Evolutionary conservation across 148 eudicot genomes (phyloP).

Genomic region (Chenopodium berlandieri): DNA sequence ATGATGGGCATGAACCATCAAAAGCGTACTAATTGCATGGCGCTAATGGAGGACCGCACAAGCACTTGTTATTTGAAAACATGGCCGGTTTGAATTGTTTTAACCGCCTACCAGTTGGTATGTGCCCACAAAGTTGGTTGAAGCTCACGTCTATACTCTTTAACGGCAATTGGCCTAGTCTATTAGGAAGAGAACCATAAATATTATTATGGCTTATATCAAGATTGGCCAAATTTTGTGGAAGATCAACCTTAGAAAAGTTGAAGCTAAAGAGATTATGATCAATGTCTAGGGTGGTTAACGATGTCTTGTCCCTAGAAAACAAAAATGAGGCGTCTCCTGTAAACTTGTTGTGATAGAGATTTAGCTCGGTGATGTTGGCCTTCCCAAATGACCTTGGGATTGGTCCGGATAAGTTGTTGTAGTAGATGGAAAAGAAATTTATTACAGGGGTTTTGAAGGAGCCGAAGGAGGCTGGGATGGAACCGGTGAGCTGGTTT

Average conservation of each 20-base stretch:
- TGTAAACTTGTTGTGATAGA: slow-evolving; percentile 25
- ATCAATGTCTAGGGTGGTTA: neutral
- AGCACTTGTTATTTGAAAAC: slow-evolving; percentile 46
- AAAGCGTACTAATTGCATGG: slow-evolving; percentile 2
- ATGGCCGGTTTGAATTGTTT: slow-evolving; percentile 1
- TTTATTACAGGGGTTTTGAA: slow-evolving; percentile 11
- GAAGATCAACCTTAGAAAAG: slow-evolving; percentile 31
- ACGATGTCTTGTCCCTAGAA: neutral
- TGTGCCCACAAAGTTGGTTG: slow-evolving; percentile 46
- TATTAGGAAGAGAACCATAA: slow-evolving; percentile 39
- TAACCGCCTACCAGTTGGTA: slow-evolving; percentile 41
- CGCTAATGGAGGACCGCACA: slow-evolving; percentile 52
- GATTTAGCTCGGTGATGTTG: slow-evolving; percentile 14
- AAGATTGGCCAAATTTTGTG: slow-evolving; percentile 17
- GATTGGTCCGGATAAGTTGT: slow-evolving; percentile 30
- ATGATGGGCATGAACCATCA: no score
- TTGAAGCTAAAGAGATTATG: slow-evolving; percentile 41
- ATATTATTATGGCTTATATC: slow-evolving; percentile 49
- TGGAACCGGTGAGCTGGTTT: slow-evolving; percentile 41
- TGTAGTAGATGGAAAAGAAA: neutral
- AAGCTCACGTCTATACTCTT: slow-evolving; percentile 47
- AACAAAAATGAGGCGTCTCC: slow-evolving; percentile 8
- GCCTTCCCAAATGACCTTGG: slow-evolving; percentile 33
- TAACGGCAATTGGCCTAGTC: slow-evolving; percentile 24
- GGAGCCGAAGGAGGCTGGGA: slow-evolving; percentile 38